A percentile compares a stretch with the other conserved stretches of the same genome.
Evolutionary conservation across 2,329 filamentous ascomycete species (phyloP).

Genomic region (Nakataea oryzae): DNA sequence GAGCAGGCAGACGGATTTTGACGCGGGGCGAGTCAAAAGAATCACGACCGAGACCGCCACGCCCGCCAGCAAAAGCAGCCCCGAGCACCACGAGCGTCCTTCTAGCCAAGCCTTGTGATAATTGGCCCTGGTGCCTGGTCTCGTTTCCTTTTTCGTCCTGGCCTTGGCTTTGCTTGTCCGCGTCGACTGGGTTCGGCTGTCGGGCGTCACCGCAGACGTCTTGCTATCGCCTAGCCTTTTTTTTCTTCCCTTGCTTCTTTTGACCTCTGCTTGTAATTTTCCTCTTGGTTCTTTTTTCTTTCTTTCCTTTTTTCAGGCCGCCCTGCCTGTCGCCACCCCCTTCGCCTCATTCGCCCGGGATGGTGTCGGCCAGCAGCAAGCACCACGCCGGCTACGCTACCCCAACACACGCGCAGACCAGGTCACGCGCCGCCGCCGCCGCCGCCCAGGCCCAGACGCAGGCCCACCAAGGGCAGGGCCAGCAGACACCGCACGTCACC

Average conservation of each 20-base stretch:
- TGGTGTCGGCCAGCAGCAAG: not conserved
- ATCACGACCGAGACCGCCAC: not conserved
- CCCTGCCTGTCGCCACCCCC: not conserved
- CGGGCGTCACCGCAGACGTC: too few species aligned
- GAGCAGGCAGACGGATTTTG: not conserved
- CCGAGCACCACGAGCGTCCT: not conserved
- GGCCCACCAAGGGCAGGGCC: too few species aligned
- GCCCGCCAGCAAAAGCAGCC: not conserved
- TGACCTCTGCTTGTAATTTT: too few species aligned
- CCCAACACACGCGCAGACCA: not conserved
- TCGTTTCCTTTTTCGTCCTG: not conserved
- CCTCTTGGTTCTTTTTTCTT: not conserved
- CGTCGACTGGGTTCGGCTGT: not conserved
- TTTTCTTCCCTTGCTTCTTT: not conserved
- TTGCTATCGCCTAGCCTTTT: too few species aligned
- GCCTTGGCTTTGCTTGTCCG: not conserved
- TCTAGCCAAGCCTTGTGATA: not conserved
- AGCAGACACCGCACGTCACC: not conserved
- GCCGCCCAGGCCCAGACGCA: not conserved
- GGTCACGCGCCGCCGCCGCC: too few species aligned
- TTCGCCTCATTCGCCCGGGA: not conserved
- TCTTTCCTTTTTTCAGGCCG: not conserved
- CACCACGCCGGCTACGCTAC: not conserved
- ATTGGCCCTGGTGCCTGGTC: not conserved
- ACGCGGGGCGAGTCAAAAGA: not conserved